Base-by-base conservation (phyloP, 208 protist genomes). In the Naegleria fowleri region DNA sequence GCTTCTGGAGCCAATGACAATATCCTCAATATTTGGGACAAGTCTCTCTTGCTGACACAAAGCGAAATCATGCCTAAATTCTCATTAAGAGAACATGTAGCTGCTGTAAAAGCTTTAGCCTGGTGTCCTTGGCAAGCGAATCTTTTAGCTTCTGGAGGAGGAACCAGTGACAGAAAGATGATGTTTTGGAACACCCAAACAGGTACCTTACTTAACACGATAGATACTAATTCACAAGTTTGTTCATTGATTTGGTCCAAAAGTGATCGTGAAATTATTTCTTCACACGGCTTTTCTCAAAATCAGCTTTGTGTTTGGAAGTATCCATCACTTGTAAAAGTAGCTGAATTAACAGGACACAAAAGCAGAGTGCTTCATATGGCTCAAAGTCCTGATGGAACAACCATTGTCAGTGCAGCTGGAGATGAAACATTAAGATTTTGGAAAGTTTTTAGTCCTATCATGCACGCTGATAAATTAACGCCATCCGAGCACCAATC, bases 291-390 rank as follows among this genome's bases (percentile, higher is more conserved):
- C 90, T 99, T 98, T 94, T 96, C 96, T 7, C 95, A 99, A 91
- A 99, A 99, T 93, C 98, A 99, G 93, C 95, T 99, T 5, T 97
- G 95, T 84, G 95, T 99, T 58, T 99, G 99, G 99, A 98, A 98
- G 92, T 99, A 99, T 91, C 99, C 99, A 52, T 97, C 97, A 39
- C 96, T 99, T 95, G 94, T 94, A 48, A 96, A 98, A 86, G 95
- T 99, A 76, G 97, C 97, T 39, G 98, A 99, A 92, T 94, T 99
- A n/a, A 97, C 93, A 38, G 98, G 98, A 7, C 99, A 99, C 95
- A 98, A 97, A 0, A 96, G 94, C 0, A 98, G 99, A 86, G 98
- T 99, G n/a, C 95, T 99, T 16, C 97, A 99, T 93, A 95, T 99
- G 88, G 97, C 98, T 84, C 93, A 98, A 58, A 98, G 96, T 33